These are phyloP conservation scores for Mortierella antarctica DNA, from an alignment of 192 early-diverging fungal genomes.

Conservation along the genomic window DNA sequence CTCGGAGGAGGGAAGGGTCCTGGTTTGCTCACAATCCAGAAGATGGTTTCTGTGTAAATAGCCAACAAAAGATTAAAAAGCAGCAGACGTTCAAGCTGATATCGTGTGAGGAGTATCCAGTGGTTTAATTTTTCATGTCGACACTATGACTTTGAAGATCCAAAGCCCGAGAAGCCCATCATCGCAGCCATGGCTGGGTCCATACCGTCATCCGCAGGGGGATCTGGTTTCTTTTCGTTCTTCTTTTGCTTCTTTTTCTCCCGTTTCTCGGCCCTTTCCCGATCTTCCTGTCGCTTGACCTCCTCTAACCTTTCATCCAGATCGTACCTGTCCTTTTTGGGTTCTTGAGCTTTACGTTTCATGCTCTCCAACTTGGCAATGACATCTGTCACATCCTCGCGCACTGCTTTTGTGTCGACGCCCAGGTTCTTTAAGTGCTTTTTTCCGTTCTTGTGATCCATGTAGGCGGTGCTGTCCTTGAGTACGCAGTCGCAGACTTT, in stretches of 20 bases:
- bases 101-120: too few species aligned
- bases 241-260: conserved; percentile 70
- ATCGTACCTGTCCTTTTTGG: conserved; percentile 69
- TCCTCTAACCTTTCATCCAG: conserved; percentile 76
- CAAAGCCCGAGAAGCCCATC: conserved; percentile 80
- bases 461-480: conserved; percentile 90
- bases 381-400: conserved; percentile 81
- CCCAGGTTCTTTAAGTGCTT: conserved; percentile 89
- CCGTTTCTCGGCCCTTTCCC: conserved; percentile 68
- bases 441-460: conserved; percentile 93
- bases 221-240: conserved; percentile 52
- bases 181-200: conserved; percentile 76
- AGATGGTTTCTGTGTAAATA: conserved; percentile 22
- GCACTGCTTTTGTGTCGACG: conserved; percentile 85
- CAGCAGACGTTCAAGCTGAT: too few species aligned
- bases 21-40: conserved; percentile 41
- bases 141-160: conserved; percentile 58
- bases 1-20: conserved; percentile 53
- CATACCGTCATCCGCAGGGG: conserved; percentile 43
- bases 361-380: conserved; percentile 72
- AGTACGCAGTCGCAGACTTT: conserved; percentile 86
- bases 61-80: too few species aligned
- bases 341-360: conserved; percentile 75
- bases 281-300: conserved; percentile 75
- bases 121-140: too few species aligned